A percentile compares a stretch with the other conserved stretches of the same genome.
Conservation (phyloP, 768 basidiomycete genomes). For the Agaricus sinodeliciosus region DNA sequence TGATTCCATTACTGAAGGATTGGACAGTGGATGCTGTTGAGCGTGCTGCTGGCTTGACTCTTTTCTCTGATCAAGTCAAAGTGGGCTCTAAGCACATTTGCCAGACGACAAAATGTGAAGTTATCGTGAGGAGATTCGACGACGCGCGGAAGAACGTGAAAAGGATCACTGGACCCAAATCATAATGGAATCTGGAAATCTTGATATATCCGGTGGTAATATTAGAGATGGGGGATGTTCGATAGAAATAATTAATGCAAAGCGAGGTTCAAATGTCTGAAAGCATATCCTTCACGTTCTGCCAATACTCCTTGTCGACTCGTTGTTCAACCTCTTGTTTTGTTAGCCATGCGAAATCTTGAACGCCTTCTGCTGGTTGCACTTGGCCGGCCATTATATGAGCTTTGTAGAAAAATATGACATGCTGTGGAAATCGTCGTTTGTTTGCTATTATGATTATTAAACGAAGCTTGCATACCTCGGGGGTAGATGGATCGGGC, state of each 20-base stretch:
- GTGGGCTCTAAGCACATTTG: constrained; percentile 77
- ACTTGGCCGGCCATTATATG: constrained; percentile 91
- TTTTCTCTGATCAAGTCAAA: constrained; percentile 85
- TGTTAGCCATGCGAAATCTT: constrained; percentile 91
- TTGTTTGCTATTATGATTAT: background rate
- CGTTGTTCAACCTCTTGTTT: constrained; percentile 79
- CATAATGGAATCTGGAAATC: constrained; percentile 12
- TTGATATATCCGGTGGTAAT: background rate
- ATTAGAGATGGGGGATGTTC: constrained; percentile 10
- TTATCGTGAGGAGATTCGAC: constrained; percentile 86
- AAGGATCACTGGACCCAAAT: constrained; percentile 45
- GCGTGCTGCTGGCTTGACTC: constrained; percentile 75
- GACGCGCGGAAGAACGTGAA: constrained; percentile 72
- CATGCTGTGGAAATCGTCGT: constrained; percentile 38
- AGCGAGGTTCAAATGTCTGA: constrained; percentile 47
- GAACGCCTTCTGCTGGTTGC: constrained; percentile 42
- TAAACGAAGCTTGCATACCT: constrained; percentile 27
- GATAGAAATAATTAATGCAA: constrained; percentile 13
- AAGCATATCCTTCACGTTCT: constrained; percentile 70
- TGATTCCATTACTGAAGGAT: background rate
- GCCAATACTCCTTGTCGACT: constrained; percentile 71
- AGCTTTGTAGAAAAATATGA: constrained; percentile 88
- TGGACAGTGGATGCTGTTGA: constrained; percentile 85
- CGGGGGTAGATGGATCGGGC: constrained; percentile 21
- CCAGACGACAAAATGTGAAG: constrained; percentile 80